Evolutionary conservation across 176 grass and related monocot genomes (phyloP), one percentile per base, ranked within the genome.

Genomic region (Aegilops speltoides): DNA sequence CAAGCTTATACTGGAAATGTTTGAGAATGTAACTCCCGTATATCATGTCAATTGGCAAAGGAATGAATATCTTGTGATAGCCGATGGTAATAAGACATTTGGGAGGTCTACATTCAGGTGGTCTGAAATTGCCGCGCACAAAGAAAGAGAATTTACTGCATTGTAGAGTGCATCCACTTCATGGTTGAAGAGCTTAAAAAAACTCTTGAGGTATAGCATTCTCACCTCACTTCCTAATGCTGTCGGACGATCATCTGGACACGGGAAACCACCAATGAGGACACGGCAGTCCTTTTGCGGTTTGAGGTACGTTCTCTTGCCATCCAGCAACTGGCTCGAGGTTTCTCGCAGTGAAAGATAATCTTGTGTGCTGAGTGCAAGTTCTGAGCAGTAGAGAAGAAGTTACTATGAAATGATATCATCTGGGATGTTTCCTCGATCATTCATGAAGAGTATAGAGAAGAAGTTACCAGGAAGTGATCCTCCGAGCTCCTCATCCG

Each of bases 191-290:
- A 56, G 23, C 16, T 67, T 26, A 73, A 46, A 14, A 75, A 16
- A 48, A 26, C 8, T 24, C 33, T 12, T 13, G 43, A 68, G 17
- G 26, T 68, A 31, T 24, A 63, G 15, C 43, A 66, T 66, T 84
- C 45, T 36, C 64, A 85, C 83, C 83, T 34, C 17, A 64, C 14
- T 11, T 65, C 38, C 7, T 76, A 76, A 32, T 84, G 71, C 2
- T 22, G 12, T 48, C 14, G 13, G 57, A 76, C 19, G 37, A 65
- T 29, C 25, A 37, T 56, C 9, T 67, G 73, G 83, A 48, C 14
- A 16, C 34, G 17, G 25, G 13, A 85, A 85, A 46, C 10, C 40
- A 73, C 23, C 32, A 37, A 8, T 25, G 59, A 48, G 20, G 15
- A 50, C 8, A 77, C 7, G 7, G 26, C 48, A 28, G 10, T 19